phyloP scores from a whole-genome alignment of 139 green algal species.

The Coelastrella sp. region DNA sequence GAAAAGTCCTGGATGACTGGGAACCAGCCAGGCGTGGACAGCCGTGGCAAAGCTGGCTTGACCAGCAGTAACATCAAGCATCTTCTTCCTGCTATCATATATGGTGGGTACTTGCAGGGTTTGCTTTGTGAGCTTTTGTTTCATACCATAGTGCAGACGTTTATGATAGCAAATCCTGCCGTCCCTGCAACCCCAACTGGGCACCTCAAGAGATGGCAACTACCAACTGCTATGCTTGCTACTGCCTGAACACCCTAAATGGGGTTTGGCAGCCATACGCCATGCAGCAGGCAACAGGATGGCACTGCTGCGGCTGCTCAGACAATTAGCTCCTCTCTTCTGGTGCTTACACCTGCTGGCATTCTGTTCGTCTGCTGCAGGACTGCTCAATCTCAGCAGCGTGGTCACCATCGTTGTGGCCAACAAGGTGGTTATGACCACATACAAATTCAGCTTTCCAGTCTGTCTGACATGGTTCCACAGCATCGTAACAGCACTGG shows the following conservation, averaged over 20 bases:
- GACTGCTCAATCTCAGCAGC: slow-evolving; percentile 29
- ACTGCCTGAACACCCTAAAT: too few relatives aligned
- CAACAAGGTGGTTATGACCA: slow-evolving; percentile 75
- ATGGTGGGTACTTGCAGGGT: not conserved
- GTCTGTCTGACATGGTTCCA: slow-evolving; percentile 71
- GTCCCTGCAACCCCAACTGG: not conserved
- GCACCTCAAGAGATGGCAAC: too few relatives aligned
- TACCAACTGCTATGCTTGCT: too few relatives aligned
- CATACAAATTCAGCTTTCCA: slow-evolving; percentile 74
- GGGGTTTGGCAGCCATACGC: too few relatives aligned
- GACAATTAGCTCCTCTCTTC: too few relatives aligned
- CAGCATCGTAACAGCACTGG: slow-evolving; percentile 44
- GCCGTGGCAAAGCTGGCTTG: not conserved
- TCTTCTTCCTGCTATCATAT: slow-evolving; percentile 24
- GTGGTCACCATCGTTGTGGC: slow-evolving; percentile 77
- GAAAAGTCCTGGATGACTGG: too few relatives aligned
- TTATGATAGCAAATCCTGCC: not conserved
- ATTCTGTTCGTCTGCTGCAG: not conserved
- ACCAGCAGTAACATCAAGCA: slow-evolving; percentile 11
- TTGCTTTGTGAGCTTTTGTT: too few relatives aligned
- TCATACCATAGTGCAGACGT: too few relatives aligned
- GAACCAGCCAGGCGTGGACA: not conserved
- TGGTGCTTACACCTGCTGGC: not conserved
- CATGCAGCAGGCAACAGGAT: too few relatives aligned
- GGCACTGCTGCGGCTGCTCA: too few relatives aligned